Evolutionary conservation across 306 rosid species (phyloP).

Genomic region (Pachyrhizus erosus): DNA sequence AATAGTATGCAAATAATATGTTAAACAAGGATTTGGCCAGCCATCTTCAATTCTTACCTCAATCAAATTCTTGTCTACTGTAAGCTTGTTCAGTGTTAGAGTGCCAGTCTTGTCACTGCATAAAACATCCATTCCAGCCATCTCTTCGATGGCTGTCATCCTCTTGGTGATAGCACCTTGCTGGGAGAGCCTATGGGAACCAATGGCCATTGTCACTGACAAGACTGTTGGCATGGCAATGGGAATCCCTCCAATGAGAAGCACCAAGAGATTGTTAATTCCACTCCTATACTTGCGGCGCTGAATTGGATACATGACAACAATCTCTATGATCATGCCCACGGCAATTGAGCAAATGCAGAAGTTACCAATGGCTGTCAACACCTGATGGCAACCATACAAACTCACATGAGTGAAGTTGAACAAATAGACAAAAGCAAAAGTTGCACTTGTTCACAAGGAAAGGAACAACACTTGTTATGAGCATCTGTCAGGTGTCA

Average conservation of each 20-base stretch:
- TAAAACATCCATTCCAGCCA: conserved; percentile 97
- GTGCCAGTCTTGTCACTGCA: conserved; percentile 96
- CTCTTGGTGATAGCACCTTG: conserved; percentile 98
- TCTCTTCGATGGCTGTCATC: conserved; percentile 95
- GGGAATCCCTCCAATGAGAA: conserved; percentile 94
- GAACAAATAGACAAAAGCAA: no score
- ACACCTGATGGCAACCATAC: conserved; percentile 62
- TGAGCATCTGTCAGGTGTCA: no score
- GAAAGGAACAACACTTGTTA: no score
- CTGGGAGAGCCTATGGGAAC: conserved; percentile 79
- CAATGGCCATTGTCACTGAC: conserved; percentile 98
- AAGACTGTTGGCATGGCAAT: conserved; percentile 96
- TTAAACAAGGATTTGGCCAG: not conserved
- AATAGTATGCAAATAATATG: not conserved
- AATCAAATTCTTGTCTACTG: conserved; percentile 74
- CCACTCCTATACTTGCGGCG: conserved; percentile 74
- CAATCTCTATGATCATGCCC: conserved; percentile 73
- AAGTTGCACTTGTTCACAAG: no score
- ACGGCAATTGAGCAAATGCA: conserved; percentile 86
- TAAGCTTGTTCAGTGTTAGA: conserved; percentile 86
- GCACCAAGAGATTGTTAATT: conserved; percentile 87
- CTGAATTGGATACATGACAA: conserved; percentile 91
- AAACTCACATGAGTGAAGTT: no score
- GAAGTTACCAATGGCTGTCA: conserved; percentile 92
- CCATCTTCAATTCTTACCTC: conserved; percentile 73